Conservation (phyloP, 2,329 filamentous ascomycete species). For the Aureobasidium zeae region DNA sequence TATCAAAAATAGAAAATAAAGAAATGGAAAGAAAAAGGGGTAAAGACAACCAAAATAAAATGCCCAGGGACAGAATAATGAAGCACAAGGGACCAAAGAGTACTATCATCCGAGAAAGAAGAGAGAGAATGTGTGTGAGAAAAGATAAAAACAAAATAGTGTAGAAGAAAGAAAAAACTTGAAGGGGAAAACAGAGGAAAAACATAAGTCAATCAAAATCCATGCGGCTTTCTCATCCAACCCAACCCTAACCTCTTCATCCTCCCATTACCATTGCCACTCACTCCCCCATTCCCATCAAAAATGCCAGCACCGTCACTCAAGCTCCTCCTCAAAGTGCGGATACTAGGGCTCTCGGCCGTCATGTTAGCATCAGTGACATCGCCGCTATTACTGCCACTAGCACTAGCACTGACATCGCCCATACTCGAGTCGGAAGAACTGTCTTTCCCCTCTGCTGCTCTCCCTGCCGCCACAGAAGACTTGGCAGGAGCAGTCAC, state of each 20-base stretch:
- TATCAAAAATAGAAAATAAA: no score
- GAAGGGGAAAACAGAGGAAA: not conserved
- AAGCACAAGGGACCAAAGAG: no score
- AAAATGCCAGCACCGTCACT: not conserved
- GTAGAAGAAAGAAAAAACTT: not conserved
- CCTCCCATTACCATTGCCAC: not conserved
- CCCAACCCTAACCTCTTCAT: slow-evolving; percentile 10
- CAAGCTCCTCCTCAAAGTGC: not conserved
- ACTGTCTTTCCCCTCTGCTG: no score
- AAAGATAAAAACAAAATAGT: not conserved
- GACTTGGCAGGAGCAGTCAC: no score
- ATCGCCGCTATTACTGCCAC: no score
- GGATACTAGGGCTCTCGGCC: not conserved
- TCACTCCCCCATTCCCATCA: not conserved
- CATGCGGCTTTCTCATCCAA: slow-evolving; percentile 12
- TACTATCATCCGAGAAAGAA: not conserved
- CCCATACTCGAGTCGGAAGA: no score
- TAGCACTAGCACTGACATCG: no score
- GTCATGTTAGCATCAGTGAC: not conserved
- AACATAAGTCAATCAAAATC: not conserved
- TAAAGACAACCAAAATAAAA: no score
- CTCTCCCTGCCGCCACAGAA: not conserved
- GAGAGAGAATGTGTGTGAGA: not conserved
- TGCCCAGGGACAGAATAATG: no score
- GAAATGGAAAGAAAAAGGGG: no score